A percentile compares a stretch with the other conserved stretches of the same genome.
Conservation (phyloP, 169 alveolate genomes). For the Theileria parva region DNA sequence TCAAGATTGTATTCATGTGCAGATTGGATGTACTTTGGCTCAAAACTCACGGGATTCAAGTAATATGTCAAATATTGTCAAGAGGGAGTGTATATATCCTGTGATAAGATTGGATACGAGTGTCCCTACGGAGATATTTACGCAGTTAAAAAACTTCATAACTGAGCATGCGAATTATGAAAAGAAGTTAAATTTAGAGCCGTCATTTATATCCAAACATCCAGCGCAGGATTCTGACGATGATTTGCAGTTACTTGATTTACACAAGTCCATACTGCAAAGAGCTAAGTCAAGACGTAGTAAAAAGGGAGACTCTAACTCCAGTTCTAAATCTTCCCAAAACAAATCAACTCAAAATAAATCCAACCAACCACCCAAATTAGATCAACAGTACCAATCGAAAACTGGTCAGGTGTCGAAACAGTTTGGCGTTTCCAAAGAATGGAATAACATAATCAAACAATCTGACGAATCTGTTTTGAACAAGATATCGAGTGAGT, state of each 20-base stretch:
- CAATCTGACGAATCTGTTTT: slow-evolving; percentile 26
- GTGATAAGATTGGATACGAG: slow-evolving; percentile 17
- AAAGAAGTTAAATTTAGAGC: slow-evolving; percentile 30
- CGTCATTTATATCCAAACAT: slow-evolving; percentile 30
- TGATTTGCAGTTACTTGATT: slow-evolving; percentile 16
- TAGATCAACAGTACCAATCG: not conserved
- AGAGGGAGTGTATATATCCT: slow-evolving; percentile 36
- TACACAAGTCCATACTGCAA: slow-evolving; percentile 8
- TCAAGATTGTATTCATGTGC: slow-evolving; percentile 64
- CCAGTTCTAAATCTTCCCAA: not conserved
- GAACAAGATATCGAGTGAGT: slow-evolving; percentile 40
- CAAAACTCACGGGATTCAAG: slow-evolving; percentile 10
- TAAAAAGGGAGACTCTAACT: slow-evolving; percentile 18
- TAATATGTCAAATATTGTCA: slow-evolving; percentile 4
- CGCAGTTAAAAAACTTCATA: slow-evolving; percentile 16
- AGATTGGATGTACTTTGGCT: slow-evolving; percentile 26
- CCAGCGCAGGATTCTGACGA: slow-evolving; percentile 28
- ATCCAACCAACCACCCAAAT: not conserved
- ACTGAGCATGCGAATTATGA: slow-evolving; percentile 29
- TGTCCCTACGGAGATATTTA: slow-evolving; percentile 41
- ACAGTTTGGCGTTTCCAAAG: slow-evolving; percentile 3
- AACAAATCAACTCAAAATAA: not conserved
- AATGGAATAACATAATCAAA: slow-evolving; percentile 40
- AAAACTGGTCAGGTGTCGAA: not conserved
- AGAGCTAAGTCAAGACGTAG: slow-evolving; percentile 16